A percentile compares a stretch with the other conserved stretches of the same genome.
These are phyloP conservation scores for Sclerotinia spermophila DNA, from an alignment of 2,329 filamentous ascomycete species.

Conservation along the genomic window DNA sequence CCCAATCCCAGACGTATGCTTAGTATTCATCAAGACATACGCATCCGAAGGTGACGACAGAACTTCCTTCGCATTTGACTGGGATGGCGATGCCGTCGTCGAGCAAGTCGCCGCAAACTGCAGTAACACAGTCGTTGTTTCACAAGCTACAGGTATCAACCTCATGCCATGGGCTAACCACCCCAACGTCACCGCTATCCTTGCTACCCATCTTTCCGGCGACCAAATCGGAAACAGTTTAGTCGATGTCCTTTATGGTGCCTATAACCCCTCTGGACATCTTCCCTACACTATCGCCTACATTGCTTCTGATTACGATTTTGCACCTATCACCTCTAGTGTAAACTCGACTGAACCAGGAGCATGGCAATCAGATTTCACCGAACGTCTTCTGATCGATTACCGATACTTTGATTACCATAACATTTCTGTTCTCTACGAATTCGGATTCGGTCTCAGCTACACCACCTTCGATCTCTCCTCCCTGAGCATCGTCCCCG, in stretches of 20 bases:
- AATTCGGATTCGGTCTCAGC: conserved; percentile 54
- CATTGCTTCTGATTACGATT: conserved; percentile 50
- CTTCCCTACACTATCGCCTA: conserved; percentile 67
- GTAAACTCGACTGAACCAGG: conserved; percentile 38
- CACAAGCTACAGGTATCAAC: conserved; percentile 64
- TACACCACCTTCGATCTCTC: conserved; percentile 68
- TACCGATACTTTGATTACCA: conserved; percentile 49
- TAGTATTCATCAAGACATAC: conserved; percentile 64
- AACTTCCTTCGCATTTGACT: conserved; percentile 35
- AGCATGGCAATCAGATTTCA: conserved; percentile 44
- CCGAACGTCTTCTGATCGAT: conserved; percentile 47
- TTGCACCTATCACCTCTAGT: conserved; percentile 40
- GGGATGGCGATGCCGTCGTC: conserved; percentile 23
- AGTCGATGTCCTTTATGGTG: conserved; percentile 57
- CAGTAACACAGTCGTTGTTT: conserved; percentile 61
- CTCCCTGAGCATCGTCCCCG: conserved; percentile 32
- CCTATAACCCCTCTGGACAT: conserved; percentile 48
- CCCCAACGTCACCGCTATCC: conserved; percentile 57
- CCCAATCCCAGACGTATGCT: conserved; percentile 57
- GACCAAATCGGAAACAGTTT: conserved; percentile 59
- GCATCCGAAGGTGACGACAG: conserved; percentile 68
- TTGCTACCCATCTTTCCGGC: conserved; percentile 57
- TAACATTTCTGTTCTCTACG: conserved; percentile 39
- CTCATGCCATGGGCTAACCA: conserved; percentile 55
- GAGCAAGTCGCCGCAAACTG: conserved; percentile 46